These are phyloP conservation scores for Kokia cookei DNA, from an alignment of 441 rosid species.

Conservation along the genomic window DNA sequence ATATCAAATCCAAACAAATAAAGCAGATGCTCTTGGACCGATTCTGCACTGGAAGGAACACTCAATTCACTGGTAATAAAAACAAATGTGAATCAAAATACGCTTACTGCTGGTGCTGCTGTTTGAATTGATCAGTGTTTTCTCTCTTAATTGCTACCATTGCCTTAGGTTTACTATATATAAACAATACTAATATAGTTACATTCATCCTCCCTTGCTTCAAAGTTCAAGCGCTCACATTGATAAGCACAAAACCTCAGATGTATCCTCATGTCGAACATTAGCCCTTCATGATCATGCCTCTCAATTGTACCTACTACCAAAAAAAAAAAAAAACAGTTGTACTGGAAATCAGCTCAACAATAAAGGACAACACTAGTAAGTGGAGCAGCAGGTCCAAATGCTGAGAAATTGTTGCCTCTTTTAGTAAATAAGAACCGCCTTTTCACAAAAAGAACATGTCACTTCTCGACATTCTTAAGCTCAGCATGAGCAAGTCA, in stretches of 20 bases:
- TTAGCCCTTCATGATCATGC: background rate
- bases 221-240: background rate
- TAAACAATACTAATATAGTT: background rate
- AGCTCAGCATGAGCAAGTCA: background rate
- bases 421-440: background rate
- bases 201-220: background rate
- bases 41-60: background rate
- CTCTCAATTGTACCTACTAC: background rate
- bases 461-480: background rate
- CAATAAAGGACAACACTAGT: background rate
- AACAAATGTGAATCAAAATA: background rate
- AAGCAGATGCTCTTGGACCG: slow-evolving; percentile 11
- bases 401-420: background rate
- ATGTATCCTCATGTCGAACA: background rate
- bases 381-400: background rate
- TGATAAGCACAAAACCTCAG: background rate
- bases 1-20: slow-evolving; percentile 27
- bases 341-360: background rate
- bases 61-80: background rate
- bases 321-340: background rate
- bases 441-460: no score
- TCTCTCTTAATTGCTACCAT: background rate
- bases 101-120: background rate
- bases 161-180: background rate
- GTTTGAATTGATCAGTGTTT: background rate